Base-by-base conservation (phyloP, 2,329 filamentous ascomycete genomes). In the Ophiocordyceps camponoti-floridani region DNA sequence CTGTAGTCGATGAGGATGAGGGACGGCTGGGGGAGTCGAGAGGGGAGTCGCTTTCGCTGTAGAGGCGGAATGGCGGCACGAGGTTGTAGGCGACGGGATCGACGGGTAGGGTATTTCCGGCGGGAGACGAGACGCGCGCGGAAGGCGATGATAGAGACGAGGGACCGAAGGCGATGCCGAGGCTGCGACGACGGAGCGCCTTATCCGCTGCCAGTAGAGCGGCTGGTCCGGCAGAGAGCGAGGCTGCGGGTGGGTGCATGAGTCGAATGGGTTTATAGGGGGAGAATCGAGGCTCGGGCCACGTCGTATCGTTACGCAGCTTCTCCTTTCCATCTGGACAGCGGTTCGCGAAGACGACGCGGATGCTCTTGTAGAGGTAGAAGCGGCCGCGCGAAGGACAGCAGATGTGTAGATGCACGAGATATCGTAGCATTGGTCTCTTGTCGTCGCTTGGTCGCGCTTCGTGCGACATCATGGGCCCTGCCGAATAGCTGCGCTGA, bases 251-350 rank as follows among this genome's bases (percentile, higher is more conserved):
- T 18, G 65, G 62, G 38, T 66, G 62, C 68, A 73, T 73, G 30
- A 69, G 64, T 7, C 72, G 65, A 35, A 69, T 62, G 3, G 83
- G 75, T 58, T 88, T 94, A 65, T 94, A 96, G 1, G 79, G 70
- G 45, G 79, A 84, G 58, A 86, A 98, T 18, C 79, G 76, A 18
- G 91, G 91, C 52, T 95, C 87, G 0, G 89, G 89, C 47, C 84
- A 72, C 35, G 91, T 87, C 5, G 89, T 81, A 58, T 98, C 91
- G 55, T 93, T 95, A 30, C 81, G 74, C 37, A 98, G 70, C 56
- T 82, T 89, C 62, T 96, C 89, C 58, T 95, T 94, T 38, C 86
- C 89, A 53, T 96, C 91, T 0, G 91, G 89, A 0, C 95, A 89
- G 26, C 91, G 78, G 57, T 96, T 96, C 45, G 91, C 91, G 58